These are phyloP conservation scores for Nannochloris sp. DNA, from an alignment of 139 green algal species.

Conservation along the genomic window DNA sequence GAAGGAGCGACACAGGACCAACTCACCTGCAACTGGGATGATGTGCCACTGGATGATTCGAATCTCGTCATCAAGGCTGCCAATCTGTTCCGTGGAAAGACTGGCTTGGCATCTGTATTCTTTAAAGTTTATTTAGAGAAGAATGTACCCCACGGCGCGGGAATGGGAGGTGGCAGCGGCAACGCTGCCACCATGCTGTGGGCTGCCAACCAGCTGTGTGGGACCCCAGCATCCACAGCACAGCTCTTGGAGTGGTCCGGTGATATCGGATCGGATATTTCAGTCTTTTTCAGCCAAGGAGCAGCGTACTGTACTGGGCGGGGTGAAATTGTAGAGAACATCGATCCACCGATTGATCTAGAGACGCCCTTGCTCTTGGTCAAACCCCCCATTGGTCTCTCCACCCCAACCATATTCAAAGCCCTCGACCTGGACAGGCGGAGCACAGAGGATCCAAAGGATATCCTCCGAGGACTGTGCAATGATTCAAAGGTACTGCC, in stretches of 20 bases:
- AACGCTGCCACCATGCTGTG: constrained; percentile 95
- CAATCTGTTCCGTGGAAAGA: constrained; percentile 76
- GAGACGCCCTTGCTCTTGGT: constrained; percentile 83
- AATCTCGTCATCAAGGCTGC: constrained; percentile 94
- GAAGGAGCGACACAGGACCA: constrained; percentile 43
- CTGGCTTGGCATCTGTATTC: constrained; percentile 25
- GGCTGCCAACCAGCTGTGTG: constrained; percentile 89
- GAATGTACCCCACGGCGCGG: constrained; percentile 85
- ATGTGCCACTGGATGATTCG: constrained; percentile 78
- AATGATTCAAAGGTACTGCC: constrained; percentile 22
- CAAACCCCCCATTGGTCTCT: constrained; percentile 75
- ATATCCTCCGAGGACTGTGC: constrained; percentile 56
- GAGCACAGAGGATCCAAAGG: constrained; percentile 61
- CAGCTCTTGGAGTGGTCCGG: constrained; percentile 80
- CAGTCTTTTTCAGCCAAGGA: constrained; percentile 89
- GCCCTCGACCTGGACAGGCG: constrained; percentile 71
- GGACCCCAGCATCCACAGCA: constrained; percentile 50
- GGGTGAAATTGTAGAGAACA: constrained; percentile 89
- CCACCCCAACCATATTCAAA: constrained; percentile 89
- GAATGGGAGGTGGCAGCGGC: constrained; percentile 86
- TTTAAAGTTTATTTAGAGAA: constrained; percentile 86
- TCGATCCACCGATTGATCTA: constrained; percentile 68
- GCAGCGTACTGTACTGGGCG: constrained; percentile 93
- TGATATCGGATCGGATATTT: constrained; percentile 95
- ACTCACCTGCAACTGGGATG: constrained; percentile 68